A percentile compares a stretch with the other conserved stretches of the same genome.
phyloP scores from a whole-genome alignment of 257 asterid genomes.

The Thymus mandschuricus region DNA sequence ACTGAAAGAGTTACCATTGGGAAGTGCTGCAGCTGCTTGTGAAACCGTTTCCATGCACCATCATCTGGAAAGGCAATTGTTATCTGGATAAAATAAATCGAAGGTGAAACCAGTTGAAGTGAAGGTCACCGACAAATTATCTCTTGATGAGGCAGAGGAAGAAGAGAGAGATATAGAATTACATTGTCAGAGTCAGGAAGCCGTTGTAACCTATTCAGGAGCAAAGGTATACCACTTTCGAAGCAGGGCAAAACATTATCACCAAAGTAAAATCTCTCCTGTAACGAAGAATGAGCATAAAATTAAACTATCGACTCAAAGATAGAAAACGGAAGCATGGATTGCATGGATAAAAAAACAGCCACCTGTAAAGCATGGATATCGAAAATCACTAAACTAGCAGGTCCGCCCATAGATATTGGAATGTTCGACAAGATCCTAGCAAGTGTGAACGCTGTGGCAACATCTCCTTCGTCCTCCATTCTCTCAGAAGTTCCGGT shows the following conservation, averaged over 20 bases:
- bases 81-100: constrained; percentile 52
- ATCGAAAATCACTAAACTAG: constrained; percentile 89
- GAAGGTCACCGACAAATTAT: constrained; percentile 1
- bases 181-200: constrained; percentile 97
- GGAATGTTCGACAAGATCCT: constrained; percentile 92
- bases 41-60: constrained; percentile 99
- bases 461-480: constrained; percentile 99
- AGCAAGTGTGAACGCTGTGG: constrained; percentile 97
- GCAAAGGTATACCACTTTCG: constrained; percentile 96
- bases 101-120: constrained; percentile 14
- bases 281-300: constrained; percentile 26
- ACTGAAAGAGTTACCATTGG: constrained; percentile 69
- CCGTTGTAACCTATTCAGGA: constrained; percentile 83
- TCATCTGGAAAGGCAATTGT: constrained; percentile 98
- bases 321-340: constrained; percentile 8
- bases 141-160: background rate
- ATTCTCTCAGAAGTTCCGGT: constrained; percentile 98
- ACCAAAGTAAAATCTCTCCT: constrained; percentile 99
- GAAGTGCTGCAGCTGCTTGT: constrained; percentile 98
- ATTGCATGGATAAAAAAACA: constrained; percentile 6
- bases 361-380: constrained; percentile 98
- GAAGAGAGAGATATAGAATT: constrained; percentile 20
- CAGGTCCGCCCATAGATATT: constrained; percentile 91
- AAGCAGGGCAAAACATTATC: constrained; percentile 93
- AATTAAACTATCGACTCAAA: constrained; percentile 20